A percentile compares a stretch with the other conserved stretches of the same genome.
Evolutionary conservation across 495 filamentous ascomycete genomes (phyloP).

Genomic region (Pseudoneurospora amorphoporcata): DNA sequence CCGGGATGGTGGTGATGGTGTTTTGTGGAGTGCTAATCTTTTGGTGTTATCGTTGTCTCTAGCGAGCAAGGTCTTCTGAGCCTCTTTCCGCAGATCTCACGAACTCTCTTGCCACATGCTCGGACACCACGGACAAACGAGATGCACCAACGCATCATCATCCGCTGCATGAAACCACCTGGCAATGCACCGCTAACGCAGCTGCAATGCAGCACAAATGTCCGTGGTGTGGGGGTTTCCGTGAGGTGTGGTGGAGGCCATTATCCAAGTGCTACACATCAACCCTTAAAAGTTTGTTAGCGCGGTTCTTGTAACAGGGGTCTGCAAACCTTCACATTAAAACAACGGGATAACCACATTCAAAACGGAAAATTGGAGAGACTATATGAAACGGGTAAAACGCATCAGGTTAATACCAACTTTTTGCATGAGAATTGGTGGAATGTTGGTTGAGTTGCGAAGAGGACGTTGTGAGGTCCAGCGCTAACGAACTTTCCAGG

Average conservation of each 20-base stretch:
- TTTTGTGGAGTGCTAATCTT: background rate
- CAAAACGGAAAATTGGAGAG: too few species aligned
- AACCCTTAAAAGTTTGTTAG: too few species aligned
- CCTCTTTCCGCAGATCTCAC: background rate
- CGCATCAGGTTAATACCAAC: too few species aligned
- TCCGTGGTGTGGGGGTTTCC: background rate
- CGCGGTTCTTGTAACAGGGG: too few species aligned
- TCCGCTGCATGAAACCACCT: background rate
- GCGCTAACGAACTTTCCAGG: too few species aligned
- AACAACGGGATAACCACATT: too few species aligned
- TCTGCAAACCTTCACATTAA: too few species aligned
- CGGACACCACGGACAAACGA: background rate
- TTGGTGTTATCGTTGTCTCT: background rate
- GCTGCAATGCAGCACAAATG: background rate
- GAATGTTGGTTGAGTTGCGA: too few species aligned
- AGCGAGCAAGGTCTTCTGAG: background rate
- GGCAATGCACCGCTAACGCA: background rate
- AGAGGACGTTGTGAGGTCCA: too few species aligned
- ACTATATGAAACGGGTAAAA: too few species aligned
- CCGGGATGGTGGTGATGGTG: background rate
- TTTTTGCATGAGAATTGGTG: too few species aligned
- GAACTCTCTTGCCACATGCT: background rate
- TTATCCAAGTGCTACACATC: background rate
- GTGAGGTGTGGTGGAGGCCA: background rate
- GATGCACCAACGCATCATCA: background rate